These are phyloP conservation scores for Piromyces finnis DNA, from an alignment of 192 early-diverging fungal genomes.

Conservation along the genomic window DNA sequence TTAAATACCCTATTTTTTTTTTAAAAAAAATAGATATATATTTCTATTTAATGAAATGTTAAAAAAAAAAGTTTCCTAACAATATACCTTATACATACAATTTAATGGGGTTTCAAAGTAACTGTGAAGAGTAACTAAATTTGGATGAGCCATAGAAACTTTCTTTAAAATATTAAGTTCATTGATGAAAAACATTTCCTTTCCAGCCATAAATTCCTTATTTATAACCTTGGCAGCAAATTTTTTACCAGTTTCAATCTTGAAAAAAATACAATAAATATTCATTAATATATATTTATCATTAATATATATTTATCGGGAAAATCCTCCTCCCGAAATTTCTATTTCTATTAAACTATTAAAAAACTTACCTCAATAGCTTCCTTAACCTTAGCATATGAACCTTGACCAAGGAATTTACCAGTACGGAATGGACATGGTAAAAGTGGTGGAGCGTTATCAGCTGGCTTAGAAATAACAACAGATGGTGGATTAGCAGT, in stretches of 20 bases:
- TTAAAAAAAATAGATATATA: no score
- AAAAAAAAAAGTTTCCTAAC: no score
- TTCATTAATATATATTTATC: no score
- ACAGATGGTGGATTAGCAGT: background rate
- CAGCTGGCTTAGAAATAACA: background rate
- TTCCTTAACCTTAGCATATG: slow-evolving; percentile 42
- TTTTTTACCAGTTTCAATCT: background rate
- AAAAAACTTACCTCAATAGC: slow-evolving; percentile 1
- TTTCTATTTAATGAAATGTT: no score
- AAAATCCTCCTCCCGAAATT: no score
- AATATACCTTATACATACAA: background rate
- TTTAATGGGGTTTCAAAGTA: background rate
- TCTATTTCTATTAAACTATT: no score
- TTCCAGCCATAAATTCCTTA: background rate
- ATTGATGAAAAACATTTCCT: background rate
- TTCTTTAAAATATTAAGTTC: background rate
- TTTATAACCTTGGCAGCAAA: background rate
- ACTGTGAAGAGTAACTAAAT: background rate
- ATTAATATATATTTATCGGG: no score
- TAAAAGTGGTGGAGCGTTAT: background rate
- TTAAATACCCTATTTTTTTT: slow-evolving; percentile 36
- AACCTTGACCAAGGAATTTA: slow-evolving; percentile 39
- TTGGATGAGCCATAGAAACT: background rate
- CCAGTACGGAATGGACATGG: slow-evolving; percentile 15
- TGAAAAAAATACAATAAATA: background rate